Evolutionary conservation across 2,329 filamentous ascomycete genomes (phyloP).

Genomic region (Calycina marina): DNA sequence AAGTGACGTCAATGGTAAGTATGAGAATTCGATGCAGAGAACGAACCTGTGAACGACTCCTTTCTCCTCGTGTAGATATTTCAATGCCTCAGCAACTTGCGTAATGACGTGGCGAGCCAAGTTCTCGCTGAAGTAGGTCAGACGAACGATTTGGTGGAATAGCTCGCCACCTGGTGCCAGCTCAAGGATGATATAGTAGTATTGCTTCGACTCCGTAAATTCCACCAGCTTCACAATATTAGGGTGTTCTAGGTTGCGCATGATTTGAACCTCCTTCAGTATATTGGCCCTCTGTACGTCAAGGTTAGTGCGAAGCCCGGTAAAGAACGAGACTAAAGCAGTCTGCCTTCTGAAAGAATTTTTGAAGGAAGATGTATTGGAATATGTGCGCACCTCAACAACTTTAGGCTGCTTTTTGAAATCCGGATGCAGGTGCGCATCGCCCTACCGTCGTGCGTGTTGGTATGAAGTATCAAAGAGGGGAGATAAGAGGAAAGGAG

Average conservation of each 20-base stretch:
- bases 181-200: conserved; percentile 96
- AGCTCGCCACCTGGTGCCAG: conserved; percentile 89
- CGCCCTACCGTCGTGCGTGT: conserved; percentile 53
- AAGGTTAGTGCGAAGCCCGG: conserved; percentile 7
- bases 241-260: conserved; percentile 90
- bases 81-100: conserved; percentile 86
- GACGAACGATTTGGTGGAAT: conserved; percentile 94
- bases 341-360: conserved; percentile 16
- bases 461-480: conserved; percentile 31
- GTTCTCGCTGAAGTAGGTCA: conserved; percentile 97
- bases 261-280: conserved; percentile 95
- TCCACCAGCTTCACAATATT: conserved; percentile 91
- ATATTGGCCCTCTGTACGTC: conserved; percentile 74
- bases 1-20: conserved; percentile 21
- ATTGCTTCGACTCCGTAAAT: conserved; percentile 84
- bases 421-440: conserved; percentile 86
- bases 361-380: no score
- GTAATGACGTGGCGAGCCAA: conserved; percentile 86
- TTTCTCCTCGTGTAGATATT: conserved; percentile 87
- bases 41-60: conserved; percentile 88
- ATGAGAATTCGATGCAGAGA: neutral
- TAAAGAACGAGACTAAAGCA: conserved; percentile 2
- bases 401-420: conserved; percentile 91
- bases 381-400: conserved; percentile 70
- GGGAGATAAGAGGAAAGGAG: conserved; percentile 22